These are phyloP conservation scores for Fusarium dimerum DNA, from an alignment of 2,329 filamentous ascomycete species.

Conservation along the genomic window DNA sequence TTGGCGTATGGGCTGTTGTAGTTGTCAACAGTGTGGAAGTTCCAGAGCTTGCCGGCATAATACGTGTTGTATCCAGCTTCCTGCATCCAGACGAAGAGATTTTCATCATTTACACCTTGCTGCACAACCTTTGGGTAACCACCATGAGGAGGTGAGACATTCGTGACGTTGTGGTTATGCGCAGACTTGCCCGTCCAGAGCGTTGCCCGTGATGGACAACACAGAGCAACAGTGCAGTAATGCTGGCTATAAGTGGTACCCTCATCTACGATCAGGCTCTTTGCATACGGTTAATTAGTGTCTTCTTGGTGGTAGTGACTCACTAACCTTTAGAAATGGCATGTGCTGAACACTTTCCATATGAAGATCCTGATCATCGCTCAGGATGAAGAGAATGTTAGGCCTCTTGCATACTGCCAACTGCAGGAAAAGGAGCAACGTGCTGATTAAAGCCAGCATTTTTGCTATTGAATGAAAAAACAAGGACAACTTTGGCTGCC, in stretches of 20 bases:
- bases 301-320: neutral
- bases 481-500: neutral
- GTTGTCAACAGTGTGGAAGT: constrained; percentile 59
- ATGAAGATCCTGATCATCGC: constrained; percentile 30
- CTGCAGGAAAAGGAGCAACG: neutral
- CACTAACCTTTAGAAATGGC: constrained; percentile 9
- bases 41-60: constrained; percentile 70
- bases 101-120: constrained; percentile 60
- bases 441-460: neutral
- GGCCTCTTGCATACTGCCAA: constrained; percentile 2
- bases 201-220: constrained; percentile 65
- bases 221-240: constrained; percentile 48
- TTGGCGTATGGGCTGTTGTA: constrained; percentile 44
- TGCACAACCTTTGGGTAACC: constrained; percentile 54
- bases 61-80: constrained; percentile 67
- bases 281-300: neutral
- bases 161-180: constrained; percentile 70
- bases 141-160: constrained; percentile 51
- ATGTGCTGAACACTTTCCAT: constrained; percentile 12
- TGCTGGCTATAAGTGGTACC: constrained; percentile 30
- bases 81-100: constrained; percentile 67
- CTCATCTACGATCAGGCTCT: constrained; percentile 23
- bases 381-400: constrained; percentile 29
- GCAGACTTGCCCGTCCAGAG: constrained; percentile 65
- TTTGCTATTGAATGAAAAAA: too few relatives aligned